Base-by-base conservation (phyloP, 2,329 filamentous ascomycete genomes). In the Colletotrichum cereale region DNA sequence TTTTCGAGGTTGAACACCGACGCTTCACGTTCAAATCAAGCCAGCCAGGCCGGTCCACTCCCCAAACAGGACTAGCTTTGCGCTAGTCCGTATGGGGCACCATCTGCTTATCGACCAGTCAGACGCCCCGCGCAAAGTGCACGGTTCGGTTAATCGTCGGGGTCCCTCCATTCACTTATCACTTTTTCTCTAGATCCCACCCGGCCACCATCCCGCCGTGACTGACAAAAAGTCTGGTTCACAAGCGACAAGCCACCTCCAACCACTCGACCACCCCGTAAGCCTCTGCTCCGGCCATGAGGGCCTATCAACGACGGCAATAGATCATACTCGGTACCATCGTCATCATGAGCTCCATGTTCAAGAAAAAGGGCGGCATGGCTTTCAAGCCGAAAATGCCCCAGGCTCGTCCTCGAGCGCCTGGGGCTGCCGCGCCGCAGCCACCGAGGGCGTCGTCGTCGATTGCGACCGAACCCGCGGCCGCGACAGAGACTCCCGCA, bases 311-410 rank as follows among this genome's bases (percentile, higher is more conserved):
- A 68, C 47, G 42, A 52, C 62, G 44, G 52, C 38, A 57, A 40
- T 18, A 66, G 53, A 55, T 12, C 18, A 48, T 11, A 60, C 44
- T 55, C 58, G 38, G 66, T 29, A 53, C 8, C 18, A 73, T 16
- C 55, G 53, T 69, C 82, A 85, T 82, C 75, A 91, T 92, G 85
- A 90, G 87, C 82, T 88, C 86, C 72, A 91, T 92, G 83, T 86
- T 91, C 80, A 93, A 93, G 83, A 92, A 93, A 82, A 84, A 86
- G 75, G 86, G 84, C 77, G 85, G 86, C 75, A 83, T 86, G 69
- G 85, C 85, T 82, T 93, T 94, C 83, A 92, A 92, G 79, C 92
- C 92, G 55, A 94, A 92, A 83, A 88, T 88, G 74, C 89, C 88
- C 40, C 79, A 82, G 42, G 84, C 86, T 74, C 88, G 90, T 77